phyloP scores from a whole-genome alignment of 2,329 filamentous ascomycete species.

The Penicillium sp. region DNA sequence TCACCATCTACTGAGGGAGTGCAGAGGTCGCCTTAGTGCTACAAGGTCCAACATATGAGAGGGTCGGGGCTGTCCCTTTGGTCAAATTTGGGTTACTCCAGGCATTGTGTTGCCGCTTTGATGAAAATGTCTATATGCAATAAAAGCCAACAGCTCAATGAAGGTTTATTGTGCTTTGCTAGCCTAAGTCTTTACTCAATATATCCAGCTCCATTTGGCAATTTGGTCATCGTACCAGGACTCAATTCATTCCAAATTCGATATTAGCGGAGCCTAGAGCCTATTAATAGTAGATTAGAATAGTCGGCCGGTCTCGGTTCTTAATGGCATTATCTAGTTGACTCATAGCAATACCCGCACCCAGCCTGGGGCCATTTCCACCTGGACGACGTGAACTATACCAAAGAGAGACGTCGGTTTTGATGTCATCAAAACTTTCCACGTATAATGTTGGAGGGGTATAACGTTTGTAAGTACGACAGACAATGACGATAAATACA shows the following conservation, averaged over 20 bases:
- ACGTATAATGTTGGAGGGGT: neutral
- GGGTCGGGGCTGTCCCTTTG: neutral
- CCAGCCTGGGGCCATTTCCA: neutral
- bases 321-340: neutral
- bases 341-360: neutral
- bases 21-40: neutral
- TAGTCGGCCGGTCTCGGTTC: neutral
- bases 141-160: neutral
- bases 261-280: neutral
- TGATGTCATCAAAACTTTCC: too few relatives aligned
- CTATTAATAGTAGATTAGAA: neutral
- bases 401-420: neutral
- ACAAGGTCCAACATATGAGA: neutral
- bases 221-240: too few relatives aligned
- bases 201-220: neutral
- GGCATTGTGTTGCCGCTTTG: neutral
- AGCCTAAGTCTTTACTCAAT: neutral
- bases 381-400: neutral
- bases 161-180: neutral
- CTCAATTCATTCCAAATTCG: neutral
- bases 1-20: neutral
- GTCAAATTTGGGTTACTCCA: neutral
- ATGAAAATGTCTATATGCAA: neutral
- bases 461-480: neutral
- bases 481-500: neutral